Conservation (phyloP, 148 eudicot species). For the Rhododendron ferrugineum region DNA sequence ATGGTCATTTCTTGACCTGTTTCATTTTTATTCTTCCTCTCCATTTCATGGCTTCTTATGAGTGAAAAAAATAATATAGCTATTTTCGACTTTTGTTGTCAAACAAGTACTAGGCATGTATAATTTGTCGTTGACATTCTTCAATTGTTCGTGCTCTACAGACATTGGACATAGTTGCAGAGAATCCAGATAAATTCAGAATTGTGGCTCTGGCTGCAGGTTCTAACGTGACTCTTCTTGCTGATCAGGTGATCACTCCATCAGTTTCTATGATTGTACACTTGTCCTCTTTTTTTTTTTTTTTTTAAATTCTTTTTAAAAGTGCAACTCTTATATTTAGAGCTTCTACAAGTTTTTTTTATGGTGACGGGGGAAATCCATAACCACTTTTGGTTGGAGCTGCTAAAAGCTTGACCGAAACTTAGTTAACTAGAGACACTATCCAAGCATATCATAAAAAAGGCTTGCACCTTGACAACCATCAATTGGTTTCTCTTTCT, state of each 20-base stretch:
- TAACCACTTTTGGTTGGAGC: background rate
- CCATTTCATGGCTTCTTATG: background rate
- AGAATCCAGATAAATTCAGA: slow-evolving; percentile 85
- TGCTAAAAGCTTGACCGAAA: background rate
- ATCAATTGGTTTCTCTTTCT: background rate
- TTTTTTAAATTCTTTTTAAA: background rate
- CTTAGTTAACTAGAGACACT: background rate
- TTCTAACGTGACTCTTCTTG: slow-evolving; percentile 97
- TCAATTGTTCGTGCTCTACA: slow-evolving; percentile 29
- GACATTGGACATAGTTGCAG: slow-evolving; percentile 94
- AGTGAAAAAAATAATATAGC: background rate
- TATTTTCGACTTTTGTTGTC: background rate
- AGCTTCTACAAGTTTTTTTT: background rate
- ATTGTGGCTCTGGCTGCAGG: slow-evolving; percentile 98
- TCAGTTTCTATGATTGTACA: background rate
- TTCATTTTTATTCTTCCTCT: background rate
- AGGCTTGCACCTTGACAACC: background rate
- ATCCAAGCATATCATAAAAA: background rate
- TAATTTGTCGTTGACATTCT: background rate
- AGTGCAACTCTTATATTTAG: background rate
- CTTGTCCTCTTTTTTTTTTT: background rate
- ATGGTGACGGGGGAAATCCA: background rate
- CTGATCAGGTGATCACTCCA: slow-evolving; percentile 74
- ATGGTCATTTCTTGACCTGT: background rate
- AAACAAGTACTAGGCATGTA: background rate